phyloP scores from a whole-genome alignment of 1,139 yeast species.

The Blastobotrys buckinghamii region DNA sequence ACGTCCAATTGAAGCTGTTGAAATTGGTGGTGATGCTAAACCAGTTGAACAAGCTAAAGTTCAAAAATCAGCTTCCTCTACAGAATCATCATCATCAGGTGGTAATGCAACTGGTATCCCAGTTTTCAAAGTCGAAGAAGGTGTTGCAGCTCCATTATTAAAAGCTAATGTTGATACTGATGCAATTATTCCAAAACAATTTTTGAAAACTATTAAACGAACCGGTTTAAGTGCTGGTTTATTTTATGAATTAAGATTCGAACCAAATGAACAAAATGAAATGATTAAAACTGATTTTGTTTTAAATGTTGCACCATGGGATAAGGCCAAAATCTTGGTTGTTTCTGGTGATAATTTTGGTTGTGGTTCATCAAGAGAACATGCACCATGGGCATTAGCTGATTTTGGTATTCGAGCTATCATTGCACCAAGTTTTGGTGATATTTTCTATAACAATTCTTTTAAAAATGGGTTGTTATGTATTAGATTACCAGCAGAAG shows the following conservation, averaged over 20 bases:
- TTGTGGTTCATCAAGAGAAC: slow-evolving; percentile 98
- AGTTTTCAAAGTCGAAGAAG: slow-evolving; percentile 66
- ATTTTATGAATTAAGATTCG: slow-evolving; percentile 83
- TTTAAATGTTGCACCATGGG: slow-evolving; percentile 78
- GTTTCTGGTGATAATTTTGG: slow-evolving; percentile 97
- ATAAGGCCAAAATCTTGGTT: slow-evolving; percentile 71
- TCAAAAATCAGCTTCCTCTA: too few species aligned
- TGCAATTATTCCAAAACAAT: slow-evolving; percentile 97
- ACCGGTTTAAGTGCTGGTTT: slow-evolving; percentile 87
- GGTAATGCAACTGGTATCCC: slow-evolving; percentile 56
- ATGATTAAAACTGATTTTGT: slow-evolving; percentile 83
- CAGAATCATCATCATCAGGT: slow-evolving; percentile 32
- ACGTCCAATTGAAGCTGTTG: slow-evolving; percentile 38
- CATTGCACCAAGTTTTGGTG: slow-evolving; percentile 97
- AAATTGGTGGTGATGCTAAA: slow-evolving; percentile 26
- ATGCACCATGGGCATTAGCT: slow-evolving; percentile 98
- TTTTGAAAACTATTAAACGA: slow-evolving; percentile 93
- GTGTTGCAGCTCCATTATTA: slow-evolving; percentile 89
- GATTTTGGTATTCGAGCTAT: slow-evolving; percentile 95
- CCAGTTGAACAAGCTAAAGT: slow-evolving; percentile 14
- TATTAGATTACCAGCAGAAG: slow-evolving; percentile 74
- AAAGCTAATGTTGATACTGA: slow-evolving; percentile 96
- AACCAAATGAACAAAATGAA: slow-evolving; percentile 48
- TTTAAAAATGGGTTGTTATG: slow-evolving; percentile 93
- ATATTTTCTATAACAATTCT: slow-evolving; percentile 94